phyloP scores from a whole-genome alignment of 2,329 filamentous ascomycete genomes.

The Pseudogymnoascus sp. region DNA sequence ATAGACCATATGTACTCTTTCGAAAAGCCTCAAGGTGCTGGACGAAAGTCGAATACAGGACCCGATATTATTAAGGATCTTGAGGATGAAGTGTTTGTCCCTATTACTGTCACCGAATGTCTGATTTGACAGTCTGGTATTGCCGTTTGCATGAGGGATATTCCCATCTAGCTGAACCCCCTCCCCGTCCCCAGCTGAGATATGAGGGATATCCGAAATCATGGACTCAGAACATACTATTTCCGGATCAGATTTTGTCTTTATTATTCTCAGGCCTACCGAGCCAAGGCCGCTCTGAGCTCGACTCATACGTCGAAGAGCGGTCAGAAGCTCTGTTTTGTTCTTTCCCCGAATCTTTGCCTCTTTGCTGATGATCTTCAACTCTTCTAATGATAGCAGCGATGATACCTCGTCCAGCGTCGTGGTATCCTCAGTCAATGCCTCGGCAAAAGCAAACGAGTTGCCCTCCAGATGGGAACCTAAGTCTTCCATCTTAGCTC shows the following conservation, averaged over 20 bases:
- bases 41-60: conserved; percentile 76
- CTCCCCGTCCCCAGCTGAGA: neutral
- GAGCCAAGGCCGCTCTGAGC: conserved; percentile 71
- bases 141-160: neutral
- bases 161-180: neutral
- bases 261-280: conserved; percentile 54
- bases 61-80: conserved; percentile 70
- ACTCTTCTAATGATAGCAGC: conserved; percentile 76
- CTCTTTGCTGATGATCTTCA: conserved; percentile 78
- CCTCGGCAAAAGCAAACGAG: conserved; percentile 72
- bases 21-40: conserved; percentile 70
- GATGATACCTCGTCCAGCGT: conserved; percentile 77
- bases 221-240: neutral
- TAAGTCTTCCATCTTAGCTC: conserved; percentile 13
- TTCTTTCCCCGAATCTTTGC: conserved; percentile 81
- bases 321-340: conserved; percentile 70
- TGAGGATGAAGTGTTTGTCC: conserved; percentile 66
- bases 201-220: neutral
- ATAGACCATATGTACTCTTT: conserved; percentile 90
- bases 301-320: conserved; percentile 66
- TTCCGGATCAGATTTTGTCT: neutral
- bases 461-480: conserved; percentile 32
- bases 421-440: conserved; percentile 64
- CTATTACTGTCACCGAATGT: conserved; percentile 46
- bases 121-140: neutral